Evolutionary conservation across 2,329 filamentous ascomycete species (phyloP), one percentile per base, ranked within the genome.

Genomic region (Acephala macrosclerotiorum): DNA sequence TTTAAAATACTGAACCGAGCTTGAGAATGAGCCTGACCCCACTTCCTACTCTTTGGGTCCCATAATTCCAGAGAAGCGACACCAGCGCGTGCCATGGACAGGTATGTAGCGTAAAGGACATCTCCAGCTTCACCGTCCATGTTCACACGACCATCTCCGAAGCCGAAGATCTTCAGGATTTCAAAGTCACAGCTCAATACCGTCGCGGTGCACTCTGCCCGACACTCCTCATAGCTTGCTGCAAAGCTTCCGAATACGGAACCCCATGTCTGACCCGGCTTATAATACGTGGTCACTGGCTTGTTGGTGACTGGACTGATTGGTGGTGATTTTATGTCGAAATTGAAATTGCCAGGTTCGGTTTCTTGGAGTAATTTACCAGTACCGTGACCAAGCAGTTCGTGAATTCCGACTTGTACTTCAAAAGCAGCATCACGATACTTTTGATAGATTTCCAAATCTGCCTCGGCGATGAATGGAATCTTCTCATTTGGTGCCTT

Each of bases 301-400:
- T 95, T 90, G 67, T 87, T 84, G 5, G 89, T 92, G 47, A 97
- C 79, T 0, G 94, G 95, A 74, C 89, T 96, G 60, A 93, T 81
- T 0, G 95, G 95, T 8, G 92, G 94, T 75, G 93, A 92, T 67
- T 89, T 82, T 65, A 89, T 82, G 76, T 98, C 92, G 75, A 98
- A 98, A 82, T 98, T 98, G 83, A 87, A 97, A 51, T 87, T 83
- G 12, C 93, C 94, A 0, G 91, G 85, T 1, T 89, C 85, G 0
- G 92, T 97, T 78, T 98, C 95, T 79, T 97, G 94, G 0, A 98
- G 85, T 12, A 98, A 85, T 80, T 97, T 98, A 56, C 95, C 95
- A 66, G 94, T 97, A 35, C 95, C 95, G 73, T 97, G 95, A 20
- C 94, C 92, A 75, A 81, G 88, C 60, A 97, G 87, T 77, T 97